A percentile compares a stretch with the other conserved stretches of the same genome.
Evolutionary conservation across 2,329 filamentous ascomycete genomes (phyloP).

Genomic region (Aspergillus ustus): DNA sequence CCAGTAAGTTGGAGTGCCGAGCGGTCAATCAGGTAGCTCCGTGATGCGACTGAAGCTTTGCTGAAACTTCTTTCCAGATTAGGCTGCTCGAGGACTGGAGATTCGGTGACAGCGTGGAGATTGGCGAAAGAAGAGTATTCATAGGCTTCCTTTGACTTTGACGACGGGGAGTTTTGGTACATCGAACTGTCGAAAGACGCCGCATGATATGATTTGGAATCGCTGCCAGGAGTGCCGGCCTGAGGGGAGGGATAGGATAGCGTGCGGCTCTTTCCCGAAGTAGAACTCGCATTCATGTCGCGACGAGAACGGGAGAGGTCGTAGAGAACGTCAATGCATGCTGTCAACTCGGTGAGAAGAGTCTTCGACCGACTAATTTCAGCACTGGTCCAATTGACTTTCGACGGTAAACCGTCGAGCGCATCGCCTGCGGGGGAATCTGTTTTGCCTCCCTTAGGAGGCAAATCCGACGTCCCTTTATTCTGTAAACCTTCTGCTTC

Average conservation of each 20-base stretch:
- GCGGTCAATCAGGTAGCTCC: constrained; percentile 45
- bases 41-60: constrained; percentile 32
- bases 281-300: constrained; percentile 44
- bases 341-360: constrained; percentile 64
- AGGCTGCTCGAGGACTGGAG: constrained; percentile 16
- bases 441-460: constrained; percentile 41
- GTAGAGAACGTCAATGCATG: constrained; percentile 68
- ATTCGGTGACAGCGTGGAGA: constrained; percentile 18
- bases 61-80: constrained; percentile 27
- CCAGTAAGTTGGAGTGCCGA: constrained; percentile 46
- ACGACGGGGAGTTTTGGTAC: constrained; percentile 27
- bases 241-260: constrained; percentile 35
- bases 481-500: constrained; percentile 64
- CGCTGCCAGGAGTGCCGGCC: constrained; percentile 21
- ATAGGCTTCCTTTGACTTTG: constrained; percentile 31
- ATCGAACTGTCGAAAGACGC: constrained; percentile 44
- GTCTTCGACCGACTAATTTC: constrained; percentile 61
- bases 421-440: constrained; percentile 36
- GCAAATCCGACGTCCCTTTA: constrained; percentile 43
- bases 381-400: constrained; percentile 52
- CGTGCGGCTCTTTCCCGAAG: constrained; percentile 25
- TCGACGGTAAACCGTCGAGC: constrained; percentile 39
- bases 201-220: constrained; percentile 38
- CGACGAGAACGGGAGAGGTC: constrained; percentile 63
- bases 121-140: constrained; percentile 30